Evolutionary conservation across 2,329 filamentous ascomycete genomes (phyloP).

Genomic region (Ceratocystis alfenasii): DNA sequence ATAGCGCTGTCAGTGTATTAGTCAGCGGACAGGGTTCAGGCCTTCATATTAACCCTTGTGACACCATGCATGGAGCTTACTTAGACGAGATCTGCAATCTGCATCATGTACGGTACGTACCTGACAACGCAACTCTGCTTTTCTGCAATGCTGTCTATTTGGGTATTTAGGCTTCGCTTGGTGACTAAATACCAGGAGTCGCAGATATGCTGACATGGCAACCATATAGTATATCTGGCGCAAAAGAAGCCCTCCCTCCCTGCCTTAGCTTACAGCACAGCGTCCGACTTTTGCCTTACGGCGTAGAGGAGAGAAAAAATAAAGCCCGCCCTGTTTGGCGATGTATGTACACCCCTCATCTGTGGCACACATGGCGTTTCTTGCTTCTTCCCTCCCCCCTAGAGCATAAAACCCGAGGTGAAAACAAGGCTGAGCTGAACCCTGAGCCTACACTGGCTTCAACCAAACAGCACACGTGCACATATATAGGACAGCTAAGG

Average conservation of each 20-base stretch:
- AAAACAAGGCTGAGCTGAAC: neutral
- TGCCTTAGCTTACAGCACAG: neutral
- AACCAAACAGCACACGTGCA: neutral
- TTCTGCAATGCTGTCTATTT: conserved; percentile 6
- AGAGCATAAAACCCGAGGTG: neutral
- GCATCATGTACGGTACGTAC: neutral
- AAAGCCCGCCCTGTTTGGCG: neutral
- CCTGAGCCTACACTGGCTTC: neutral
- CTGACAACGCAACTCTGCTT: conserved; percentile 12
- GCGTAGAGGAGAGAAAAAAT: neutral
- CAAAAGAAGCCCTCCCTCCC: neutral
- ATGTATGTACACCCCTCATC: neutral
- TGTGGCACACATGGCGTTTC: neutral
- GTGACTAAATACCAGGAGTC: neutral
- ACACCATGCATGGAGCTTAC: neutral
- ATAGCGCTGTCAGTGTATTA: conserved; percentile 8
- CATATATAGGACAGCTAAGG: neutral
- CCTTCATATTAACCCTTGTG: neutral
- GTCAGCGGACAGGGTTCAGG: neutral
- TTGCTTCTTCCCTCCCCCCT: neutral
- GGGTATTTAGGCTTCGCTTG: neutral
- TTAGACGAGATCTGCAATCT: neutral
- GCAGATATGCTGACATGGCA: conserved; percentile 2
- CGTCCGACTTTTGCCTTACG: neutral
- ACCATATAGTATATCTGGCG: neutral